phyloP scores from a whole-genome alignment of 805 yeast species.

The Hanseniaspora clermontiae region DNA sequence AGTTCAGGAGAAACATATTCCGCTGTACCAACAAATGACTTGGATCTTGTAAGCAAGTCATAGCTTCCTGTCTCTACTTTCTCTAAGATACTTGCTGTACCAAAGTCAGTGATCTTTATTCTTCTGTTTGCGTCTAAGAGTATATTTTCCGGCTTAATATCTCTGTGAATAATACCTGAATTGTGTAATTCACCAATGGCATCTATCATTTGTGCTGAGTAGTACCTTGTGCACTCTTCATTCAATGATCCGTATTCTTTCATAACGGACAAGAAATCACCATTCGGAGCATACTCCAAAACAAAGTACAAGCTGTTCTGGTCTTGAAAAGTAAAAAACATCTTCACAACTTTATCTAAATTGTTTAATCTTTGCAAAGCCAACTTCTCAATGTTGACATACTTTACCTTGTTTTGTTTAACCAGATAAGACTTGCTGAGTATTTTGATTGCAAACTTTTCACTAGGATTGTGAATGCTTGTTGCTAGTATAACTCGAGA shows the following conservation, averaged over 20 bases:
- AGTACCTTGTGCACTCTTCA: constrained; percentile 55
- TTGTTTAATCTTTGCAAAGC: constrained; percentile 57
- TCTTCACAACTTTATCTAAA: constrained; percentile 49
- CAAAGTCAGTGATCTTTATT: constrained; percentile 68
- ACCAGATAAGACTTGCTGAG: constrained; percentile 67
- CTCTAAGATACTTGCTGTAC: constrained; percentile 68
- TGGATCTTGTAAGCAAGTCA: constrained; percentile 57
- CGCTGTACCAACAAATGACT: constrained; percentile 77
- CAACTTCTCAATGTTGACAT: constrained; percentile 71
- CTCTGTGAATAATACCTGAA: constrained; percentile 69
- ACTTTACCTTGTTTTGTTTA: constrained; percentile 70
- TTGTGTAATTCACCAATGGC: constrained; percentile 61
- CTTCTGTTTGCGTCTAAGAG: constrained; percentile 48
- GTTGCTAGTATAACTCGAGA: constrained; percentile 84
- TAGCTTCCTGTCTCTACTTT: constrained; percentile 37
- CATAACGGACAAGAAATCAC: constrained; percentile 57
- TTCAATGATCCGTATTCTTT: constrained; percentile 58
- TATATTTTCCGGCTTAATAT: constrained; percentile 73
- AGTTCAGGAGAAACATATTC: constrained; percentile 76
- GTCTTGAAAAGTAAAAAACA: constrained; percentile 72
- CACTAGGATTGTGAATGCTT: constrained; percentile 54
- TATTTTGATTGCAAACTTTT: constrained; percentile 68
- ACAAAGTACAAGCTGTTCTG: constrained; percentile 60
- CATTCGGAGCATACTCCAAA: constrained; percentile 66
- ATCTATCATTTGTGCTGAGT: constrained; percentile 61